A percentile compares a stretch with the other conserved stretches of the same genome.
Conservation (phyloP, 441 rosid genomes). For the Gossypium trilobum region DNA sequence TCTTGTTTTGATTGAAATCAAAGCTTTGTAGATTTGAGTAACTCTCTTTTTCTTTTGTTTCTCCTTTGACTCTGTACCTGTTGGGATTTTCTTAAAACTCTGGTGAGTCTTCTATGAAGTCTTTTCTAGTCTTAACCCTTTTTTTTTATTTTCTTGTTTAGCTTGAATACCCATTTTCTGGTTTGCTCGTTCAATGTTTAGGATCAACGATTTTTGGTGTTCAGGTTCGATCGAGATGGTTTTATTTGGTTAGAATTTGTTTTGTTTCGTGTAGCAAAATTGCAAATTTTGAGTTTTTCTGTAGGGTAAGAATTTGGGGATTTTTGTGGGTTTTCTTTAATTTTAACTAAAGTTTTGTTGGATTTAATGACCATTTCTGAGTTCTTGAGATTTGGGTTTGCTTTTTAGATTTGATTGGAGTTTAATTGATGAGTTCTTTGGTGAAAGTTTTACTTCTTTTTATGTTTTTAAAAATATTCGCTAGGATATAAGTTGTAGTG, state of each 20-base stretch:
- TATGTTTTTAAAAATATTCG: background rate
- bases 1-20: constrained; percentile 6
- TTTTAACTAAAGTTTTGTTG: background rate
- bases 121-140: constrained; percentile 14
- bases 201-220: constrained; percentile 30
- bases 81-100: constrained; percentile 13
- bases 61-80: background rate
- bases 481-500: constrained; percentile 17
- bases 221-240: constrained; percentile 34
- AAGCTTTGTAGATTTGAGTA: constrained; percentile 12
- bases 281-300: constrained; percentile 2
- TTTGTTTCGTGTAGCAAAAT: constrained; percentile 7
- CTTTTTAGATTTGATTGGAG: constrained; percentile 21
- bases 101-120: constrained; percentile 24
- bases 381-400: constrained; percentile 19
- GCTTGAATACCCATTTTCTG: constrained; percentile 14
- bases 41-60: background rate
- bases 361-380: constrained; percentile 4
- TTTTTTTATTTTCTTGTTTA: background rate
- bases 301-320: constrained; percentile 19
- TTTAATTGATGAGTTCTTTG: constrained; percentile 13
- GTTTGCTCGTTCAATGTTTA: constrained; percentile 4
- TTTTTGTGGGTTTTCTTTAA: background rate
- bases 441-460: background rate
- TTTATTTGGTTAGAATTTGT: constrained; percentile 10